Base-by-base conservation (phyloP, 176 grass and related monocot species). In the Juncus effusus region DNA sequence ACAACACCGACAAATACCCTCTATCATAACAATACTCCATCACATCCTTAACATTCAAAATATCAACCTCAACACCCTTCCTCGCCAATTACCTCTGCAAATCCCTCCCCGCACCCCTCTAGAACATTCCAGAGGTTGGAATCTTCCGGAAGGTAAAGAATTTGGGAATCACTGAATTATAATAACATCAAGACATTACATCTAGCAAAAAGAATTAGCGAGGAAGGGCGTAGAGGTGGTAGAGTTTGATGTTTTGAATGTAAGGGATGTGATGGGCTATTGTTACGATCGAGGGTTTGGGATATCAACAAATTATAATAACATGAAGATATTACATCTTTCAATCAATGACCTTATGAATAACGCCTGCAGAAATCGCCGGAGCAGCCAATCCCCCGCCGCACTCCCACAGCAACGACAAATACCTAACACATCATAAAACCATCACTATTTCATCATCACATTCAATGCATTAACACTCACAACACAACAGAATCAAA, bases 31-130 rank as follows among this genome's bases (percentile, higher is more conserved):
- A 97, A 84, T 92, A 97, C 38, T 77, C 73, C 93, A 97, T 97
- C 42, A 97, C 82, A 81, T 86, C 85, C 65, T 82, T 88, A 39
- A 87, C 85, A 81, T 88, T 97, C 38, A 97, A 56, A 81, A 97
- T 92, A 76, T 97, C 93, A 83, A 96, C 90, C n/a, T 96, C 92
- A 60, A 91, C 92, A 52, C 87, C 92, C 70, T 88, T 96, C 65
- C 36, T 69, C 58, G 92, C 82, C 81, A 96, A 87, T 56, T 88
- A 88, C 77, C 83, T 91, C 64, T 96, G 92, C 51, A 91, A 52
- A 86, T 96, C 84, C 79, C 79, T 91, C 38, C 54, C 72, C 70
- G 92, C 87, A 80, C 92, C 92, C 59, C 92, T 96, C 92, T 60
- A 64, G 54, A 54, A 88, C 77, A 40, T 96, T 88, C 92, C 92